A percentile compares a stretch with the other conserved stretches of the same genome.
These are phyloP conservation scores for Schizosaccharomyces osmophilus DNA, from an alignment of 805 yeast genomes.

Conservation along the genomic window DNA sequence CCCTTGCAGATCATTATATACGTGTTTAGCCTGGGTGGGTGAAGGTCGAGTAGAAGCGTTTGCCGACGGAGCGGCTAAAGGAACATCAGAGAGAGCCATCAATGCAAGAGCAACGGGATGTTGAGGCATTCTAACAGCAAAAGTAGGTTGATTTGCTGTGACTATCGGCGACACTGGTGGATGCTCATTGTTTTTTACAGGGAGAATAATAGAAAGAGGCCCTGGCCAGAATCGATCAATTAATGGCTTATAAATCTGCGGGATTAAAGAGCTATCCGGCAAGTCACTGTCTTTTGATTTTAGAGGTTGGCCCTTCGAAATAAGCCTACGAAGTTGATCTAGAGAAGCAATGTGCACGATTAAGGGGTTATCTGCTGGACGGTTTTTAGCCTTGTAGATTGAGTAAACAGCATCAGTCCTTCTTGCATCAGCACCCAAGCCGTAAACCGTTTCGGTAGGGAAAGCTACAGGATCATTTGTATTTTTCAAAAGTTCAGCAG, in stretches of 20 bases:
- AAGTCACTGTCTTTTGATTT: constrained; percentile 22
- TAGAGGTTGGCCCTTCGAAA: constrained; percentile 11
- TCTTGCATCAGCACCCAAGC: constrained; percentile 72
- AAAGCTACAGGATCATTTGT: constrained; percentile 42
- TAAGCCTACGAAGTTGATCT: constrained; percentile 26
- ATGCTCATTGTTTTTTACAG: constrained; percentile 20
- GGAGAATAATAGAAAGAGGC: constrained; percentile 68
- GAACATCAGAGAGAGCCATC: constrained; percentile 60
- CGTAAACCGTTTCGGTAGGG: constrained; percentile 95
- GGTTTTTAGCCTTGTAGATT: constrained; percentile 68
- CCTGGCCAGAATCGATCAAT: constrained; percentile 81
- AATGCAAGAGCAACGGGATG: constrained; percentile 79
- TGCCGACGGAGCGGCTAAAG: constrained; percentile 94
- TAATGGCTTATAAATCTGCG: constrained; percentile 39
- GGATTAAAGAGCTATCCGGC: constrained; percentile 20
- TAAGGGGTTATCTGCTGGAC: constrained; percentile 89
- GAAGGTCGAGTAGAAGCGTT: constrained; percentile 89
- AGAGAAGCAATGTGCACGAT: constrained; percentile 70
- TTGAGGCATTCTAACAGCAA: constrained; percentile 74
- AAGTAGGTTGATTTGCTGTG: constrained; percentile 70
- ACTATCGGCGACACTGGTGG: constrained; percentile 36
- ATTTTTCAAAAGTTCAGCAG: background rate
- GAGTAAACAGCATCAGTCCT: constrained; percentile 45
- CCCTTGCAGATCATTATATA: constrained; percentile 51
- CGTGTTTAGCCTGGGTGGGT: constrained; percentile 76